Conservation (phyloP, 2,329 filamentous ascomycete species). For the Venturia effusa region DNA sequence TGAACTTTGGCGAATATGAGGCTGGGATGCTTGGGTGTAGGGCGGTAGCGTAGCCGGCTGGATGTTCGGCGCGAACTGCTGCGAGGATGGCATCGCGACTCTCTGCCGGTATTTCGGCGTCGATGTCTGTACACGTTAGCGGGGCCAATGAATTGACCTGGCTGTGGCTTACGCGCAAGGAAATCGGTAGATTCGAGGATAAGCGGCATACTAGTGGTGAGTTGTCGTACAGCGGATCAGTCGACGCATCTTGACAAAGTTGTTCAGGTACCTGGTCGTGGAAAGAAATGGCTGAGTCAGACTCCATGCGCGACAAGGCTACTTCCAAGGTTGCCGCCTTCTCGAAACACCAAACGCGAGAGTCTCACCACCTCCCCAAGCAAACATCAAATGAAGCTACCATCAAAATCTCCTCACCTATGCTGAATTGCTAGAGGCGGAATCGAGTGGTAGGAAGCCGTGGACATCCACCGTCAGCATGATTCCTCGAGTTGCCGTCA, state of each 20-base stretch:
- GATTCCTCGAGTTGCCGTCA: neutral
- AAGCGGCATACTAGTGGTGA: neutral
- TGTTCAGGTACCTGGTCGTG: neutral
- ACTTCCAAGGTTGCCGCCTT: neutral
- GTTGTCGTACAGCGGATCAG: neutral
- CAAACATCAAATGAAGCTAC: neutral
- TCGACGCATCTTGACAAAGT: neutral
- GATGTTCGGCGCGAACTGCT: conserved; percentile 58
- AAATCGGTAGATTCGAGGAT: conserved; percentile 60
- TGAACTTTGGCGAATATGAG: conserved; percentile 45
- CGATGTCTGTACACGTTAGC: conserved; percentile 56
- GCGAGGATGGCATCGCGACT: conserved; percentile 56
- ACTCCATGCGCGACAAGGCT: neutral
- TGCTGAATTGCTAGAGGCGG: neutral
- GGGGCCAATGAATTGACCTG: conserved; percentile 6
- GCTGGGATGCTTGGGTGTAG: conserved; percentile 51
- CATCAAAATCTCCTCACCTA: neutral
- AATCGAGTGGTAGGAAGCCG: neutral
- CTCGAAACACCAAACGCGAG: neutral
- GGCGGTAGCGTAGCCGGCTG: conserved; percentile 34
- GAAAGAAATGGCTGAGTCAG: neutral
- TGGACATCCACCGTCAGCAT: neutral
- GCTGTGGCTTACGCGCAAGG: conserved; percentile 58
- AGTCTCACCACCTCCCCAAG: neutral
- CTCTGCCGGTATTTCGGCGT: conserved; percentile 53